phyloP scores from a whole-genome alignment of 2,329 filamentous ascomycete genomes.

The Hymenoscyphus albidus region DNA sequence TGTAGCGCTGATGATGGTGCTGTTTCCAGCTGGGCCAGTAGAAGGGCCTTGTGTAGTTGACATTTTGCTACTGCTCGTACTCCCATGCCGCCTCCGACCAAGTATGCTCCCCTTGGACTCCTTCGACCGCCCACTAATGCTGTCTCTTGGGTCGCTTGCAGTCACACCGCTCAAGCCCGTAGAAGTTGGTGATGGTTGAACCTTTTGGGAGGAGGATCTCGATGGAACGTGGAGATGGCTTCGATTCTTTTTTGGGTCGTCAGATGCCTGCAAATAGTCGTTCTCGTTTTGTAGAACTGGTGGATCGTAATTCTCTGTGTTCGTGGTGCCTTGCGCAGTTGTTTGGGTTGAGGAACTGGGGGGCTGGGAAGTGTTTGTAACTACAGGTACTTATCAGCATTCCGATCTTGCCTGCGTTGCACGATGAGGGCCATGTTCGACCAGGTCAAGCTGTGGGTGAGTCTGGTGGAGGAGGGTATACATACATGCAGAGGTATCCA shows the following conservation, averaged over 20 bases:
- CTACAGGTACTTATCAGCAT: constrained; percentile 27
- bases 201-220: constrained; percentile 58
- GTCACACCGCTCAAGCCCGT: constrained; percentile 59
- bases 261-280: constrained; percentile 22
- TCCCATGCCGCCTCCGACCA: constrained; percentile 61
- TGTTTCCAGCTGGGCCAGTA: constrained; percentile 38
- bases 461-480: constrained; percentile 8
- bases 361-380: constrained; percentile 29
- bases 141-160: constrained; percentile 56
- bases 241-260: constrained; percentile 42
- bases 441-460: not conserved
- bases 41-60: constrained; percentile 44
- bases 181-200: constrained; percentile 55
- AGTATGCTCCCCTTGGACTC: constrained; percentile 62
- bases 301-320: constrained; percentile 31
- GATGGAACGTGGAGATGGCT: constrained; percentile 56
- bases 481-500: constrained; percentile 34
- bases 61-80: constrained; percentile 60
- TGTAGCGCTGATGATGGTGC: constrained; percentile 29
- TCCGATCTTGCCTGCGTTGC: constrained; percentile 2
- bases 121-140: constrained; percentile 61
- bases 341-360: constrained; percentile 32
- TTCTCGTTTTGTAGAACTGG: constrained; percentile 30
- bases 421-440: not conserved
- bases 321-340: constrained; percentile 31